Conservation (phyloP, 345 rosid species). For the Aquilaria yunnanensis region DNA sequence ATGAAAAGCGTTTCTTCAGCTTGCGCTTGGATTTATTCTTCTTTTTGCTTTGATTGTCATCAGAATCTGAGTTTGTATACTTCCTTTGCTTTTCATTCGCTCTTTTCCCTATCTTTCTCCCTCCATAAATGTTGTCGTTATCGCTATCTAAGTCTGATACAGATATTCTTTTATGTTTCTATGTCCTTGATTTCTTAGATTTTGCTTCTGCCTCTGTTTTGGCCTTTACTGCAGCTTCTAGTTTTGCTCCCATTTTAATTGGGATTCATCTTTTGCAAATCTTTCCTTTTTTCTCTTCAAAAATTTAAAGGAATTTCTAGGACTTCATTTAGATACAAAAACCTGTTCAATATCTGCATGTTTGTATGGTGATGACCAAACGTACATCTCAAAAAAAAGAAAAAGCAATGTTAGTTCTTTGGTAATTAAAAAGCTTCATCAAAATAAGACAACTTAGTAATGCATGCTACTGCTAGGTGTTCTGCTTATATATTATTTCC, state of each 20-base stretch:
- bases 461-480: too few relatives aligned
- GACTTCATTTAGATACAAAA: constrained; percentile 52
- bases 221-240: constrained; percentile 84
- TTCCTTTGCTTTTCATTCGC: constrained; percentile 51
- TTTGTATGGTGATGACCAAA: constrained; percentile 65
- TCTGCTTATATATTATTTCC: too few relatives aligned
- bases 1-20: constrained; percentile 36
- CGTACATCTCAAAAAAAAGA: constrained; percentile 97
- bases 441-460: background rate
- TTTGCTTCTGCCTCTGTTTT: constrained; percentile 50
- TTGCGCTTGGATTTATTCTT: constrained; percentile 48
- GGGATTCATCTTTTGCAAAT: constrained; percentile 80
- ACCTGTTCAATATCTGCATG: constrained; percentile 63
- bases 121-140: constrained; percentile 31
- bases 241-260: constrained; percentile 92
- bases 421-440: constrained; percentile 11
- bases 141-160: too few relatives aligned
- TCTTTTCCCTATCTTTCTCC: constrained; percentile 44
- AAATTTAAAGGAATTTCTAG: constrained; percentile 93
- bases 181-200: too few relatives aligned
- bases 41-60: constrained; percentile 42
- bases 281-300: constrained; percentile 88
- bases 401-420: constrained; percentile 81
- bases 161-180: too few relatives aligned
- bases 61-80: constrained; percentile 38